These are phyloP conservation scores for Talaromyces ruber DNA, from an alignment of 495 filamentous ascomycete species.

Conservation along the genomic window DNA sequence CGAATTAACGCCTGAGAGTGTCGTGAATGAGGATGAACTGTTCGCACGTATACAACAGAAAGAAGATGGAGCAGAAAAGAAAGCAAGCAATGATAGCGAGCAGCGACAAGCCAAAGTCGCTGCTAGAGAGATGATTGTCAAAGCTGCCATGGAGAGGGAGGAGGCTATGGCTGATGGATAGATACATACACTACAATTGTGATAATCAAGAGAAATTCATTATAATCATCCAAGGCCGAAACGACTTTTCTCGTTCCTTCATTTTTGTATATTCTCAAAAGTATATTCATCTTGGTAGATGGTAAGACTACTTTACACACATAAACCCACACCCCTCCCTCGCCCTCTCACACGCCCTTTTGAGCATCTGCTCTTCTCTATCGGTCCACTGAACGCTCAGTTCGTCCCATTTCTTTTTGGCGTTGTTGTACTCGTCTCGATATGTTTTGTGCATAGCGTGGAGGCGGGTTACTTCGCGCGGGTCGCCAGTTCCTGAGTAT, in stretches of 20 bases:
- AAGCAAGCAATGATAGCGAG: background rate
- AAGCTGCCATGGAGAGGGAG: slow-evolving; percentile 34
- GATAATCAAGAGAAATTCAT: background rate
- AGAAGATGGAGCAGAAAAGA: background rate
- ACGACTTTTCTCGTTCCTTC: background rate
- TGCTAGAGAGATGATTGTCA: slow-evolving; percentile 28
- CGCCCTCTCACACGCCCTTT: slow-evolving; percentile 58
- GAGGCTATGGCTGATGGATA: slow-evolving; percentile 32
- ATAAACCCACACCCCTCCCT: slow-evolving; percentile 77
- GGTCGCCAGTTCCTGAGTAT: slow-evolving; percentile 83
- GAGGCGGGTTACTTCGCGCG: slow-evolving; percentile 64
- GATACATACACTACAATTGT: background rate
- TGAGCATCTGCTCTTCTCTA: slow-evolving; percentile 69
- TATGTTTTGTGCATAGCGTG: slow-evolving; percentile 64
- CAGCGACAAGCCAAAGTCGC: slow-evolving; percentile 30
- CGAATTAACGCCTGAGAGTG: slow-evolving; percentile 1
- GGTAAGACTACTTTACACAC: slow-evolving; percentile 51
- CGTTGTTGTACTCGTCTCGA: slow-evolving; percentile 63
- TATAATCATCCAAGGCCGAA: background rate
- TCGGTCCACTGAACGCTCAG: slow-evolving; percentile 88
- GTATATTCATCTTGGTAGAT: background rate
- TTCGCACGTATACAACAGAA: background rate
- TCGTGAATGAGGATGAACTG: background rate
- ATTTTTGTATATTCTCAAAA: background rate
- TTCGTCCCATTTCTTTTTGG: slow-evolving; percentile 77